These are phyloP conservation scores for Pythium brassicae DNA, from an alignment of 352 stramenopile species.

Conservation along the genomic window DNA sequence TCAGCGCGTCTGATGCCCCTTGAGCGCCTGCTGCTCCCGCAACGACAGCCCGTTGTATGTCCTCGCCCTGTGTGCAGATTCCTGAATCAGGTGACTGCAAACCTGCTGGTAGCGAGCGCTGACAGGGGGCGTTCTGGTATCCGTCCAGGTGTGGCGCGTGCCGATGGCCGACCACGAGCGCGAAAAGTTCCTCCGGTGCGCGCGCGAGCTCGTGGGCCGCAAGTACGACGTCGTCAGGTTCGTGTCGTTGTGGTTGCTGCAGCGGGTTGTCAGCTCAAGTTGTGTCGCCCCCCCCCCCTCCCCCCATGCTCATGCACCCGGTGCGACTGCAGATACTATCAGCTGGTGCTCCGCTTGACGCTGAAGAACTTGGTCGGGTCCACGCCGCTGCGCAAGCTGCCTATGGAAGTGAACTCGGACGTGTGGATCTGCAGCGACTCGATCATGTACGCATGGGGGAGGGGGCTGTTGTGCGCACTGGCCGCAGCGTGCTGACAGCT, in stretches of 20 bases:
- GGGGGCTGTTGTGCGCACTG: neutral
- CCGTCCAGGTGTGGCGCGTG: constrained; percentile 47
- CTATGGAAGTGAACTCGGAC: constrained; percentile 45
- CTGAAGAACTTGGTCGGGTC: constrained; percentile 42
- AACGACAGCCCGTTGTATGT: constrained; percentile 65
- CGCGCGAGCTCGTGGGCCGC: constrained; percentile 50
- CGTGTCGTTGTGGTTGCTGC: constrained; percentile 1
- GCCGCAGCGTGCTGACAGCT: too few relatives aligned
- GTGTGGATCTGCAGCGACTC: constrained; percentile 77
- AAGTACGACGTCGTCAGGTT: constrained; percentile 67
- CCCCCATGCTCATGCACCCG: neutral
- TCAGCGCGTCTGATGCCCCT: constrained; percentile 51
- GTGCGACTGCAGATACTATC: constrained; percentile 32
- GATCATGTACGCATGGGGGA: constrained; percentile 45
- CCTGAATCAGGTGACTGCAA: too few relatives aligned
- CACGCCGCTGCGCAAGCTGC: constrained; percentile 39
- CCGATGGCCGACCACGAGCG: constrained; percentile 41
- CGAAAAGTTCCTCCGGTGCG: constrained; percentile 53
- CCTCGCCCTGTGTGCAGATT: neutral
- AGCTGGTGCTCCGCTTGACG: constrained; percentile 54
- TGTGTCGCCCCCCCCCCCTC: too few relatives aligned
- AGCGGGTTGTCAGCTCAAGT: neutral
- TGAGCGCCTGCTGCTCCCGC: constrained; percentile 56
- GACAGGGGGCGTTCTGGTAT: neutral
- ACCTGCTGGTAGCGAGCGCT: too few relatives aligned